phyloP scores from a whole-genome alignment of 768 basidiomycete species.

The Ramaria sp. region DNA sequence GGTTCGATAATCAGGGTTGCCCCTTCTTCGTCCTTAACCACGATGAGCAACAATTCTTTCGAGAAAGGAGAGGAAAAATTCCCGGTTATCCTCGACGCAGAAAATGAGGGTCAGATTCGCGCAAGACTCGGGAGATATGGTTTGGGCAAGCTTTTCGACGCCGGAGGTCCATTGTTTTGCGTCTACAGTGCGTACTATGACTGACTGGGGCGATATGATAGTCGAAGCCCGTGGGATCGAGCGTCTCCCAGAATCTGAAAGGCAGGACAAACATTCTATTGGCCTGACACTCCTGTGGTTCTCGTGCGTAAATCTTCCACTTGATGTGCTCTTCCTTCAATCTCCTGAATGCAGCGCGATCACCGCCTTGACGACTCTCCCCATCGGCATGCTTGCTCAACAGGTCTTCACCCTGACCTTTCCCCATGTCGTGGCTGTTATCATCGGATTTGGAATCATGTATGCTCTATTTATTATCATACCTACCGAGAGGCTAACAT shows the following conservation, averaged over 20 bases:
- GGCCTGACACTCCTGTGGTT: conserved; percentile 1
- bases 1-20: no score
- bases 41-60: conserved; percentile 1
- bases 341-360: conserved; percentile 32
- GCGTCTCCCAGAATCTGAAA: conserved; percentile 38
- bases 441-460: conserved; percentile 4
- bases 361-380: conserved; percentile 35
- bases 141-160: conserved; percentile 4
- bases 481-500: neutral
- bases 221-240: conserved; percentile 47
- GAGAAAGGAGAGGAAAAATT: neutral
- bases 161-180: neutral
- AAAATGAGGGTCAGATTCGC: conserved; percentile 1
- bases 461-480: neutral
- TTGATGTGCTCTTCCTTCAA: neutral
- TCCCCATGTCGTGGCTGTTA: conserved; percentile 20
- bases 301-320: neutral
- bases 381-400: conserved; percentile 39
- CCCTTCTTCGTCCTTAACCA: neutral
- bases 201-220: neutral
- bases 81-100: neutral
- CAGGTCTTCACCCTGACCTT: conserved; percentile 38
- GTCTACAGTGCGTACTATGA: neutral
- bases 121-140: neutral
- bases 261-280: conserved; percentile 28